Evolutionary conservation across 768 basidiomycete genomes (phyloP), one percentile per base, ranked within the genome.

Genomic region (Rhodotorula toruloides): DNA sequence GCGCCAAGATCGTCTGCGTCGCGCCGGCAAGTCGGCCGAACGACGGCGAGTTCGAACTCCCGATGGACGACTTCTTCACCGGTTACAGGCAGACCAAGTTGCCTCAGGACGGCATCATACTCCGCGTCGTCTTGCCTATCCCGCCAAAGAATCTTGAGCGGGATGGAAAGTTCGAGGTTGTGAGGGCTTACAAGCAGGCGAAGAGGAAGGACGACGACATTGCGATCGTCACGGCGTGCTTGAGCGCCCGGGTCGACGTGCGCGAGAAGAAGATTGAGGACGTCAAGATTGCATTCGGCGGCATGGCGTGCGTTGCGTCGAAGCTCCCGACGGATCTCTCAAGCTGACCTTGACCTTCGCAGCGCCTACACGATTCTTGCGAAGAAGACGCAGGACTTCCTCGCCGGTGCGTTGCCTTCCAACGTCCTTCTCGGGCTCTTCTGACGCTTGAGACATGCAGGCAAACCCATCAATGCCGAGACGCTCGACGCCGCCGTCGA

Each of bases 131-230:
- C 19, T 67, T n/a, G n/a, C n/a, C n/a, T n/a, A n/a, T 75, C 3
- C 74, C 74, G 7, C 55, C 73, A 6, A 46, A 34, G 48, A 10
- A 54, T 32, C 39, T 54, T 2, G 42, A 49, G 22, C 4, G 48
- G 25, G 50, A 27, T 12, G 73, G 52, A 22, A 54, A 61, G 31
- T 37, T 48, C 17, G 48, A 60, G 36, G 44, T 73, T 21, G 61
- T 75, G 17, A 52, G 68, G 31, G 74, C 74, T 12, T 75, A 72
- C 72, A 75, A 75, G 64, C 74, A 74, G 58, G 63, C 73, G 32
- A 74, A 71, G 61, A 21, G 74, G 21, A 67, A 58, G 52, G 74
- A 75, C 65, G 74, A 75, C 56, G 74, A 75, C 48, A 75, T 75
- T 31, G 68, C 73, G 16, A 74, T 74, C 57, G 74, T 75, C 9